Conservation (phyloP, 768 basidiomycete genomes). For the Pisolithus tinctorius region DNA sequence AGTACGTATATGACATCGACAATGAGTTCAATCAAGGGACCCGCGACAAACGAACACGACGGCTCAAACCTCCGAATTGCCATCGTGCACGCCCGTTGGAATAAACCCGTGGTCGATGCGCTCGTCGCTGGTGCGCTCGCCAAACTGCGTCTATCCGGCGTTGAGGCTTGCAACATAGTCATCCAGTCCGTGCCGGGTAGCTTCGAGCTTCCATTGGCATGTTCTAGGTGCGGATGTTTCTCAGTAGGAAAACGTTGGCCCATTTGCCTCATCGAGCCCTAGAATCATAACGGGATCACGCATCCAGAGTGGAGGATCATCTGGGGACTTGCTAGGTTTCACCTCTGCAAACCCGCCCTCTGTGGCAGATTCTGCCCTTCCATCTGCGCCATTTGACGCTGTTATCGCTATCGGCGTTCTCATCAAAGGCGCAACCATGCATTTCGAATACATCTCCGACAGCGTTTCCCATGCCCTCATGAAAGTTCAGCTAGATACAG, state of each 20-base stretch:
- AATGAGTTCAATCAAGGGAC: conserved; percentile 65
- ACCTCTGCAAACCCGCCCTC: conserved; percentile 25
- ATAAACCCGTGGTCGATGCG: conserved; percentile 78
- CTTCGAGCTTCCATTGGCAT: conserved; percentile 88
- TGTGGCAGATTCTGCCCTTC: conserved; percentile 42
- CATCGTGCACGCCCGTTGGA: conserved; percentile 97
- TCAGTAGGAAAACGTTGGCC: background rate
- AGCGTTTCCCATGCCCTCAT: conserved; percentile 90
- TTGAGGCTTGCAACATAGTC: conserved; percentile 85
- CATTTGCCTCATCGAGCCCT: conserved; percentile 5
- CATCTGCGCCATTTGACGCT: conserved; percentile 77
- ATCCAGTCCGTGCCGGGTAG: conserved; percentile 91
- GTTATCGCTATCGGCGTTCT: conserved; percentile 97
- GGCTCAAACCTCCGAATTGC: conserved; percentile 79
- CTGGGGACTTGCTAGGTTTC: conserved; percentile 69
- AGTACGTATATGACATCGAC: background rate
- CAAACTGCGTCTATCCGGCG: conserved; percentile 80
- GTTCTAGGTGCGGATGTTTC: conserved; percentile 59
- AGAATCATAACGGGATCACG: conserved; percentile 89
- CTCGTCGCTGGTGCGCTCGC: conserved; percentile 72
- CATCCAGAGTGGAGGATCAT: conserved; percentile 68
- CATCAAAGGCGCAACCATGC: conserved; percentile 98
- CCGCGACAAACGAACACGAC: conserved; percentile 58
- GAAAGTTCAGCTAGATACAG: conserved; percentile 89
- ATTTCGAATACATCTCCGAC: conserved; percentile 99